phyloP scores from a whole-genome alignment of 2,329 filamentous ascomycete species.

The Trichoderma citrinoviride region DNA sequence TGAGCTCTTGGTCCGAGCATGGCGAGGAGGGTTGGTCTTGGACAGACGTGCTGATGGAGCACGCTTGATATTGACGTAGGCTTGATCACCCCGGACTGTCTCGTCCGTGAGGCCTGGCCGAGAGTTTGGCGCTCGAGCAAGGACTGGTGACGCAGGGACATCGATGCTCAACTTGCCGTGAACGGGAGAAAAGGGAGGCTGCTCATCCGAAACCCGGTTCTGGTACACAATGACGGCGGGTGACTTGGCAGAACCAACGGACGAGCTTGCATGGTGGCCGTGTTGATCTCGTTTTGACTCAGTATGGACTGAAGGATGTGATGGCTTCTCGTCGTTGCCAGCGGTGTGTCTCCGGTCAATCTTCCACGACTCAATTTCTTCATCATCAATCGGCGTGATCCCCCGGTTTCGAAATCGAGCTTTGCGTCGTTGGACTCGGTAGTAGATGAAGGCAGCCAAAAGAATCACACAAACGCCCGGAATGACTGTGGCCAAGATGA shows the following conservation, averaged over 20 bases:
- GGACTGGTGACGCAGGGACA: constrained; percentile 48
- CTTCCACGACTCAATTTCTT: constrained; percentile 66
- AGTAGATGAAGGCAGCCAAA: constrained; percentile 38
- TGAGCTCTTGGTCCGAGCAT: constrained; percentile 38
- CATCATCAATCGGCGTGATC: constrained; percentile 61
- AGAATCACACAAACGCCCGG: constrained; percentile 41
- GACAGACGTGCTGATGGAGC: constrained; percentile 50
- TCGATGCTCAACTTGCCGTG: constrained; percentile 45
- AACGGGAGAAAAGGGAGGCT: constrained; percentile 34
- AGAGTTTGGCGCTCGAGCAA: constrained; percentile 61
- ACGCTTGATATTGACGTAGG: constrained; percentile 55
- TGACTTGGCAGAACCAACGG: constrained; percentile 43
- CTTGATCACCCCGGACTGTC: constrained; percentile 56
- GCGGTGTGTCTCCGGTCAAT: constrained; percentile 30
- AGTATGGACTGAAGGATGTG: background rate
- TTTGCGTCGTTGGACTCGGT: constrained; percentile 40
- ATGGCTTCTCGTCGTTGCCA: constrained; percentile 32
- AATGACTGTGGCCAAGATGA: constrained; percentile 52
- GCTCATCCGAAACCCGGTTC: constrained; percentile 33
- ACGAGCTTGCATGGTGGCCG: constrained; percentile 32
- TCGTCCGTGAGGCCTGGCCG: constrained; percentile 62
- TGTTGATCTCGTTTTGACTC: constrained; percentile 25
- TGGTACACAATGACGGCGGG: constrained; percentile 56
- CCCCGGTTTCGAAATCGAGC: constrained; percentile 50
- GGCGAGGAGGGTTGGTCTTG: constrained; percentile 42